Conservation (phyloP, 2,329 filamentous ascomycete genomes). For the Thyridium curvatum region DNA sequence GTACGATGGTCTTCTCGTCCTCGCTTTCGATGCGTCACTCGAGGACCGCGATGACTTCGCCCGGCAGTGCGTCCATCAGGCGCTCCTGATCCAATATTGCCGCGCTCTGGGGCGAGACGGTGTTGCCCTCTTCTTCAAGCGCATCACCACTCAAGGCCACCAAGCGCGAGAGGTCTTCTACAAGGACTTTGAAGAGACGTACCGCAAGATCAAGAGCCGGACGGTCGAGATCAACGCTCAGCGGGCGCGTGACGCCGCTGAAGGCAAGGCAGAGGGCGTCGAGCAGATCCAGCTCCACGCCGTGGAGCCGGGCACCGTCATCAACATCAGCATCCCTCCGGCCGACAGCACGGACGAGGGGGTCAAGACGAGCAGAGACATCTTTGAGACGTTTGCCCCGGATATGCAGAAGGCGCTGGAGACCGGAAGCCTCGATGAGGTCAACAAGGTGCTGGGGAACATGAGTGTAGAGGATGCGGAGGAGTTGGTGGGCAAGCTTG, state of each 20-base stretch:
- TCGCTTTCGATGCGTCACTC: constrained; percentile 85
- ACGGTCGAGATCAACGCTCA: constrained; percentile 62
- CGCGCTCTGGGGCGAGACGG: constrained; percentile 82
- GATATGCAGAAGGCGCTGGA: constrained; percentile 76
- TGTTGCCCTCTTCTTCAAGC: constrained; percentile 90
- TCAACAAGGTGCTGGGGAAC: constrained; percentile 79
- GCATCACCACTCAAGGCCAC: constrained; percentile 83
- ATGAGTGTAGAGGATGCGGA: constrained; percentile 83
- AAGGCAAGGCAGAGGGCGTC: constrained; percentile 46
- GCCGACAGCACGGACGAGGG: constrained; percentile 60
- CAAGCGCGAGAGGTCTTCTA: constrained; percentile 86
- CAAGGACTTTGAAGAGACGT: constrained; percentile 88
- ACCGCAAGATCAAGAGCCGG: constrained; percentile 71
- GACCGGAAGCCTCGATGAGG: constrained; percentile 81
- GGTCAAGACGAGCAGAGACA: constrained; percentile 56
- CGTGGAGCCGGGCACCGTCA: constrained; percentile 86
- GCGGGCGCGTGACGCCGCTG: constrained; percentile 40
- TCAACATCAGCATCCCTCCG: constrained; percentile 78
- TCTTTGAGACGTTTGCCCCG: constrained; percentile 79
- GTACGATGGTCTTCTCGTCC: constrained; percentile 82
- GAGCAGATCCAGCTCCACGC: constrained; percentile 98
- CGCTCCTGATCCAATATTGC: constrained; percentile 89
- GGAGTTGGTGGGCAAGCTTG: constrained; percentile 56
- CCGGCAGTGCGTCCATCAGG: constrained; percentile 87
- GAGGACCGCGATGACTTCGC: constrained; percentile 70